Conservation (phyloP, 1,284 basidiomycete genomes). For the Trichosporon sp. region DNA sequence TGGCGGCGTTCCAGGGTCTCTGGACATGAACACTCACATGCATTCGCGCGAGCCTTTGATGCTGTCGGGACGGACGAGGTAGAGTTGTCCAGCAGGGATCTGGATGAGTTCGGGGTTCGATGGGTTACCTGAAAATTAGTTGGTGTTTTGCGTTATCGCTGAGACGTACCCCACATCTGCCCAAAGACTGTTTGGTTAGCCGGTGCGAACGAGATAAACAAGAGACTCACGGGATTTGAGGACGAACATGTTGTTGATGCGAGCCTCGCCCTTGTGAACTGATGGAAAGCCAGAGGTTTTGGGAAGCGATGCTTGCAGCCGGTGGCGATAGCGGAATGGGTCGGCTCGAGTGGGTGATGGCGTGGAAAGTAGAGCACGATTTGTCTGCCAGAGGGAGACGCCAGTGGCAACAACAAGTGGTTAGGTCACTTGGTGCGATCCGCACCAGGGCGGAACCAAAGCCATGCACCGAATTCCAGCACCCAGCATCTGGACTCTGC, state of each 20-base stretch:
- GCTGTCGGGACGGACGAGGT: conserved; percentile 82
- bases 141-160: neutral
- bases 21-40: conserved; percentile 64
- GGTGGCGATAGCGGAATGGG: neutral
- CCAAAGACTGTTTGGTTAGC: conserved; percentile 63
- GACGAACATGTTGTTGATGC: conserved; percentile 59
- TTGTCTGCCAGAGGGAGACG: neutral
- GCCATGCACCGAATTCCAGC: neutral
- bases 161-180: conserved; percentile 84
- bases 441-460: conserved; percentile 1
- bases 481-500: neutral
- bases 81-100: conserved; percentile 86
- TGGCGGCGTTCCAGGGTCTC: conserved; percentile 1
- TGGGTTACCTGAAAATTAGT: conserved; percentile 44
- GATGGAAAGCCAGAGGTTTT: conserved; percentile 6
- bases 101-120: conserved; percentile 91
- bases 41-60: conserved; percentile 91
- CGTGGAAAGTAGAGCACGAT: neutral
- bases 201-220: conserved; percentile 7
- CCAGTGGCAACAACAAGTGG: neutral
- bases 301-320: neutral
- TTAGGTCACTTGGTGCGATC: neutral
- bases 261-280: conserved; percentile 1
- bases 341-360: neutral
- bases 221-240: conserved; percentile 69